phyloP scores from a whole-genome alignment of 768 basidiomycete genomes.

The Russula vinacea region DNA sequence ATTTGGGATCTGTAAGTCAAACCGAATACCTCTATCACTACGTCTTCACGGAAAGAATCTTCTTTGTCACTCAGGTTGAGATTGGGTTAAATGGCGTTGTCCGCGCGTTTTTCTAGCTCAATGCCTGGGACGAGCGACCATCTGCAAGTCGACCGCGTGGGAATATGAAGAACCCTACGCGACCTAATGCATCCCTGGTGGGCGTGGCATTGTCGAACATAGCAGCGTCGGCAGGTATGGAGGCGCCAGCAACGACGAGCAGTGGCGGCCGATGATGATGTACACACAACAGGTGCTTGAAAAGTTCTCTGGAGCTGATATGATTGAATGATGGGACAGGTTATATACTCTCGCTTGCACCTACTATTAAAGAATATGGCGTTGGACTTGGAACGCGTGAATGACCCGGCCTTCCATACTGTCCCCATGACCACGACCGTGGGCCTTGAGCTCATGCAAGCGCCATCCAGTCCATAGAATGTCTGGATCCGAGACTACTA shows the following conservation, averaged over 20 bases:
- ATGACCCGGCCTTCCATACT: conserved; percentile 31
- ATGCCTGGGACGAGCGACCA: conserved; percentile 24
- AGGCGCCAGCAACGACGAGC: too few species aligned
- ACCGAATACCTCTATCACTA: too few species aligned
- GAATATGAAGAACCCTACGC: conserved; percentile 1
- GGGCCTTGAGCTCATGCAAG: conserved; percentile 39
- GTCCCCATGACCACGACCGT: conserved; percentile 40
- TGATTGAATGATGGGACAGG: conserved; percentile 43
- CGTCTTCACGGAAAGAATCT: too few species aligned
- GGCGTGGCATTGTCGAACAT: background rate
- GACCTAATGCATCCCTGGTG: conserved; percentile 11
- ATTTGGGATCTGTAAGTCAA: too few species aligned
- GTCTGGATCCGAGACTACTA: too few species aligned
- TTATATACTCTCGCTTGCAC: conserved; percentile 66
- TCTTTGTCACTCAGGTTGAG: too few species aligned
- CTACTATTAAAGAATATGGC: conserved; percentile 78
- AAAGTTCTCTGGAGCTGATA: background rate
- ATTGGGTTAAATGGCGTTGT: too few species aligned
- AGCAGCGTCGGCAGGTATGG: conserved; percentile 2
- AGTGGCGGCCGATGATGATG: too few species aligned
- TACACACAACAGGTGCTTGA: background rate
- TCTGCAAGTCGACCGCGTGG: conserved; percentile 13
- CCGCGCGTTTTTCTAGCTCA: too few species aligned
- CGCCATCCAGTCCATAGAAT: conserved; percentile 30
- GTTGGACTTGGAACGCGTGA: conserved; percentile 46